Evolutionary conservation across 2,329 filamentous ascomycete species (phyloP).

Genomic region (Ophiocordyceps camponoti-rufipedis): DNA sequence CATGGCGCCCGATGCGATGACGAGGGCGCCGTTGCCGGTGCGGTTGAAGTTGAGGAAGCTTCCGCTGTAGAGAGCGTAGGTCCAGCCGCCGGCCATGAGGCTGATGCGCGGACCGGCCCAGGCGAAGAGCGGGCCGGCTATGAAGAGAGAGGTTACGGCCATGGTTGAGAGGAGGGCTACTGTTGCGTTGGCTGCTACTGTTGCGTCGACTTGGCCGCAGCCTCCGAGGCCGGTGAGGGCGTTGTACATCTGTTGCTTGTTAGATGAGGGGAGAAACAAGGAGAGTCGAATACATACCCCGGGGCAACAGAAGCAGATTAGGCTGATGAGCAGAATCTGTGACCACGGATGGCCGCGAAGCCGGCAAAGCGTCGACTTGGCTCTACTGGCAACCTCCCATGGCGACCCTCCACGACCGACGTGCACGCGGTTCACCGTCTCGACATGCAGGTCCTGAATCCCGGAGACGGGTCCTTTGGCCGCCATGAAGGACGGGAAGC

Average conservation of each 20-base stretch:
- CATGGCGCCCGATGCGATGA: constrained; percentile 24
- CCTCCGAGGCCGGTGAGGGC: constrained; percentile 24
- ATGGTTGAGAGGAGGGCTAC: constrained; percentile 24
- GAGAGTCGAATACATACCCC: constrained; percentile 13
- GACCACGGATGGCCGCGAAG: constrained; percentile 26
- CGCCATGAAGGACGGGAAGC: not conserved
- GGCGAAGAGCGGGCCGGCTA: constrained; percentile 24
- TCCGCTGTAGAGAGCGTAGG: constrained; percentile 25
- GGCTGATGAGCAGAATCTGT: constrained; percentile 26
- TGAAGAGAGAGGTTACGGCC: constrained; percentile 21
- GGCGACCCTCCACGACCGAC: too few relatives aligned
- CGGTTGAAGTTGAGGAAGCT: constrained; percentile 23
- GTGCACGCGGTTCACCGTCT: not conserved
- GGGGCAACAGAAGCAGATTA: constrained; percentile 29
- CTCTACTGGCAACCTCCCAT: not conserved
- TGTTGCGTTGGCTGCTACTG: constrained; percentile 25
- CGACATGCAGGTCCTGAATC: not conserved
- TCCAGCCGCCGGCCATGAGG: constrained; percentile 25
- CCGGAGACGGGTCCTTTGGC: not conserved
- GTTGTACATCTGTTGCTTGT: constrained; percentile 23
- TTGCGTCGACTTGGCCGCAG: constrained; percentile 24
- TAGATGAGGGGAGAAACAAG: not conserved
- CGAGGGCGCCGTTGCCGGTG: constrained; percentile 20
- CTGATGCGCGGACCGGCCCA: constrained; percentile 21
- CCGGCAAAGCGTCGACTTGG: not conserved